Conservation (phyloP, 1,139 yeast species). For the Blastobotrys proliferans region DNA sequence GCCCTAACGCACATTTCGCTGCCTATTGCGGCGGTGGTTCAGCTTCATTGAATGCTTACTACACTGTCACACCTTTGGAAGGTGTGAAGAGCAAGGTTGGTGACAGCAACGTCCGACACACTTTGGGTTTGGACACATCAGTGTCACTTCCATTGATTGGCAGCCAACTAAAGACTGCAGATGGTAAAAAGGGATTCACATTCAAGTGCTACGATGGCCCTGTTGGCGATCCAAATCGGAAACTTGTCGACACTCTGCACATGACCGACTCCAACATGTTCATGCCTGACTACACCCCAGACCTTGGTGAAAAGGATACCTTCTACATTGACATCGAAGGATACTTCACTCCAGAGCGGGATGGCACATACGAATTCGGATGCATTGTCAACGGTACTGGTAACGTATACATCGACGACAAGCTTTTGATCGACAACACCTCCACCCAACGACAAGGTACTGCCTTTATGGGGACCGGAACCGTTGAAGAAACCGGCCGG, state of each 20-base stretch:
- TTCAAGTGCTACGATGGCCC: conserved; percentile 44
- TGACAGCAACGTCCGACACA: conserved; percentile 29
- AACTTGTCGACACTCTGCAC: conserved; percentile 38
- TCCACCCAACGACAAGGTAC: conserved; percentile 49
- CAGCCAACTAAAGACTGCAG: conserved; percentile 23
- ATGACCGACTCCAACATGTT: conserved; percentile 40
- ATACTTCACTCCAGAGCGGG: conserved; percentile 42
- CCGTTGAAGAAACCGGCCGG: conserved; percentile 45
- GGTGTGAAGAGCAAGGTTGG: conserved; percentile 38
- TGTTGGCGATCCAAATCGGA: conserved; percentile 34
- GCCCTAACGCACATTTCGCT: conserved; percentile 47
- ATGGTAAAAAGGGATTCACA: conserved; percentile 44
- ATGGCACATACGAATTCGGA: conserved; percentile 51
- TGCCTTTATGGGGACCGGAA: conserved; percentile 50
- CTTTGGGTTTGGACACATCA: conserved; percentile 39
- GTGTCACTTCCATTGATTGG: conserved; percentile 34
- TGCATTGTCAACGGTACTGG: conserved; percentile 52
- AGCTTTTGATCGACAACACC: conserved; percentile 54
- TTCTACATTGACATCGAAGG: conserved; percentile 49
- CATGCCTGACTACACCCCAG: conserved; percentile 46
- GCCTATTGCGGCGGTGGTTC: conserved; percentile 53
- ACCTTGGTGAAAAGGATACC: conserved; percentile 29
- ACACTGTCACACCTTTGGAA: conserved; percentile 45
- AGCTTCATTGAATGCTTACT: conserved; percentile 45
- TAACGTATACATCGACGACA: conserved; percentile 47